Conservation (phyloP, 2,329 filamentous ascomycete genomes). For the Epichloe typhina region DNA sequence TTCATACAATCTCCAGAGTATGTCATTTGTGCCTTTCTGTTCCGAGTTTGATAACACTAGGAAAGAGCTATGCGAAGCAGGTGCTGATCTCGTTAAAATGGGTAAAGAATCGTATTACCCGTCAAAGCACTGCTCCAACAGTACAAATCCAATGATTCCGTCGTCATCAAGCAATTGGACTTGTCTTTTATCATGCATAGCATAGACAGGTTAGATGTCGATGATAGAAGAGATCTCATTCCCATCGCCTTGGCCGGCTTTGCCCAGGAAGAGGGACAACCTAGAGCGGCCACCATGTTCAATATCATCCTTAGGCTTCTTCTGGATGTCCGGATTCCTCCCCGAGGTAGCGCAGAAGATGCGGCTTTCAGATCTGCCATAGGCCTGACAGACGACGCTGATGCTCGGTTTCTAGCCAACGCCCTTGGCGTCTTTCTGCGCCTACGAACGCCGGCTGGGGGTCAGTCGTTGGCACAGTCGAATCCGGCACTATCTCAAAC, state of each 20-base stretch:
- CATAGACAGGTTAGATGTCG: conserved; percentile 32
- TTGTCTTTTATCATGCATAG: conserved; percentile 83
- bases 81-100: conserved; percentile 1
- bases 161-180: conserved; percentile 77
- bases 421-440: conserved; percentile 66
- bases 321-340: conserved; percentile 56
- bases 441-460: conserved; percentile 18
- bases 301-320: conserved; percentile 71
- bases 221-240: conserved; percentile 60
- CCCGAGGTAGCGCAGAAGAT: conserved; percentile 70
- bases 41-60: neutral
- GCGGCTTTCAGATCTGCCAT: conserved; percentile 50
- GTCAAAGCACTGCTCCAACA: conserved; percentile 77
- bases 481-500: conserved; percentile 21
- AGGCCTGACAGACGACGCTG: conserved; percentile 50
- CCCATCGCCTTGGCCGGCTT: conserved; percentile 32
- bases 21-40: conserved; percentile 10
- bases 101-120: conserved; percentile 56
- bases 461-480: conserved; percentile 16
- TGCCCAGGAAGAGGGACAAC: conserved; percentile 17
- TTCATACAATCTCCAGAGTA: conserved; percentile 40
- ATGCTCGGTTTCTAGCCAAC: conserved; percentile 59
- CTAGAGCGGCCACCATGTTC: conserved; percentile 49
- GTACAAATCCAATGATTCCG: conserved; percentile 63
- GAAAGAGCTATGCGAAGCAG: neutral